Evolutionary conservation across 768 basidiomycete species (phyloP), one percentile per base, ranked within the genome.

Genomic region (Termitomyces sp.): DNA sequence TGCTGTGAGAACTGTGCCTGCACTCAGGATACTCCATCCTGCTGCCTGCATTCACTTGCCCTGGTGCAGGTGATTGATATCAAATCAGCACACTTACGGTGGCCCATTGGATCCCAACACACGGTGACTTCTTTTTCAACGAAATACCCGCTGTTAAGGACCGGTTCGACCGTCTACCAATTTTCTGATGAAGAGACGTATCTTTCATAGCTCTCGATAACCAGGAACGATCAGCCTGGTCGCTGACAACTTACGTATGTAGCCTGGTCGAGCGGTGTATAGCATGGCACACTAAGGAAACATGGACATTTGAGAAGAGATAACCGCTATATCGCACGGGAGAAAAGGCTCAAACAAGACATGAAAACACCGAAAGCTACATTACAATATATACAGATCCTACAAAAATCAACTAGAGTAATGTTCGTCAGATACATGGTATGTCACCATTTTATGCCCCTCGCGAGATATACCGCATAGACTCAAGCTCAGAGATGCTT

Each of bases 391-490:
- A 13, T n/a, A 22, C 9, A 32, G 12, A 43, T 33, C 53, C n/a
- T 22, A 43, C 12, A 13, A 18, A 37, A n/a, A 51, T 36, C 14
- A 26, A 43, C n/a, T n/a, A 16, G 4, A 26, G 8, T 13, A 8
- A 33, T 9, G 24, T 51, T n/a, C 10, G 10, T 34, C 42, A 16
- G 34, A 26, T 33, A 10, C 10, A 3, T 36, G n/a, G 32, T 24
- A 24, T 34, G 33, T 56, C 40, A 6, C 32, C 26, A n/a, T 30
- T 43, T n/a, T 16, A 62, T 56, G 85, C 84, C 5, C 86, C 83
- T 26, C 76, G 80, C 10, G 84, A 79, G 8, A 64, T 63, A 60
- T 88, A 88, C 64, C 74, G 80, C 69, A 87, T 69, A 14, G 67
- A 70, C 65, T 87, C 82, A 30, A 88, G 69, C 42, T 77, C 74